A percentile compares a stretch with the other conserved stretches of the same genome.
Evolutionary conservation across 441 rosid species (phyloP).

Genomic region (Adansonia rubrostipa): DNA sequence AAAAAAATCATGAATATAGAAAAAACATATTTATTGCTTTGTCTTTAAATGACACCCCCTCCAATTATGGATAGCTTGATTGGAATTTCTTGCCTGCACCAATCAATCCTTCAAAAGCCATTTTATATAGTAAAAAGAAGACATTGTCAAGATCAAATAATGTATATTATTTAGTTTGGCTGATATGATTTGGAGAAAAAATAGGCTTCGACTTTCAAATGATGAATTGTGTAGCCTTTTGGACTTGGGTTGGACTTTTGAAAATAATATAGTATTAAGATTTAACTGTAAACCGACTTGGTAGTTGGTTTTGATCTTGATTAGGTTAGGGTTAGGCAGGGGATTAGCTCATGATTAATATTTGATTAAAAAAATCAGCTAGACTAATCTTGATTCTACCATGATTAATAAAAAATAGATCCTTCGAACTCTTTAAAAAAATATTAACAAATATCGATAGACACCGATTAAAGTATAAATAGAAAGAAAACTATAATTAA

Average conservation of each 20-base stretch:
- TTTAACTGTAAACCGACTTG: conserved; percentile 28
- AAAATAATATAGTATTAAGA: not conserved
- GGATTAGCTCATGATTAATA: conserved; percentile 12
- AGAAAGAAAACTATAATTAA: too few relatives aligned
- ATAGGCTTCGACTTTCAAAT: conserved; percentile 5
- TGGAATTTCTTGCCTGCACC: not conserved
- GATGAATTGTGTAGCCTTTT: not conserved
- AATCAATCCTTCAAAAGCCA: conserved; percentile 11
- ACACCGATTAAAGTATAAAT: too few relatives aligned
- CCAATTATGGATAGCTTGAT: conserved; percentile 25
- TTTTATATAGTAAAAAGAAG: not conserved
- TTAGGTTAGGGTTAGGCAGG: not conserved
- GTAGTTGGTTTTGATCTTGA: conserved; percentile 20
- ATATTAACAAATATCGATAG: too few relatives aligned
- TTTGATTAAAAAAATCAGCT: not conserved
- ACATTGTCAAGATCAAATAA: conserved; percentile 16
- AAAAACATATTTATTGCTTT: not conserved
- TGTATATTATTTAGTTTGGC: not conserved
- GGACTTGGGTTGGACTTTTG: not conserved
- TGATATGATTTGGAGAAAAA: not conserved
- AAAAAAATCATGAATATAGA: not conserved
- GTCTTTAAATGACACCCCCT: conserved; percentile 12
- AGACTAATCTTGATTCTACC: not conserved
- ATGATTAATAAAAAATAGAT: not conserved
- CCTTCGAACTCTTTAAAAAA: too few relatives aligned